A percentile compares a stretch with the other conserved stretches of the same genome.
Conservation (phyloP, 2,329 filamentous ascomycete genomes). For the Huntiella decipiens region DNA sequence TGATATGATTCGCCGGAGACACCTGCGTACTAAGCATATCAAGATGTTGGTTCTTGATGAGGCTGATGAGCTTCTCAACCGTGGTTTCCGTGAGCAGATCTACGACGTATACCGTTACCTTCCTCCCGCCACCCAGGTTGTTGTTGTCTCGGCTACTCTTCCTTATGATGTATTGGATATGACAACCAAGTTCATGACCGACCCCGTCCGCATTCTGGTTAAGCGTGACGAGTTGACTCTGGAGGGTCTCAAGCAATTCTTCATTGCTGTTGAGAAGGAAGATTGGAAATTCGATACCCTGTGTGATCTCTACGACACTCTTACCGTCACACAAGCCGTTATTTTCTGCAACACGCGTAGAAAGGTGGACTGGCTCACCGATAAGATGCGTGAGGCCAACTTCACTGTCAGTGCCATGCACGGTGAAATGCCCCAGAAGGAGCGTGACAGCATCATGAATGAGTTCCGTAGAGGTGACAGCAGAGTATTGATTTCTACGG, state of each 20-base stretch:
- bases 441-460: conserved; percentile 97
- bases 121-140: conserved; percentile 92
- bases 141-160: conserved; percentile 88
- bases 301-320: conserved; percentile 93
- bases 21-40: conserved; percentile 40
- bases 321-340: conserved; percentile 96
- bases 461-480: conserved; percentile 96
- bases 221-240: conserved; percentile 98
- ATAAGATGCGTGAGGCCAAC: conserved; percentile 98
- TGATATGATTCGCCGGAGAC: conserved; percentile 41
- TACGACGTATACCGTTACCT: conserved; percentile 98
- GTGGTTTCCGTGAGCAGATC: conserved; percentile 94
- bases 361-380: conserved; percentile 98
- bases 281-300: conserved; percentile 99
- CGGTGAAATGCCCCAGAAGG: conserved; percentile 96
- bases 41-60: conserved; percentile 46
- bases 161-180: conserved; percentile 97
- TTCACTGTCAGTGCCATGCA: conserved; percentile 99
- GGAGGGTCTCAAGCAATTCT: conserved; percentile 96
- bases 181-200: conserved; percentile 99
- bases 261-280: conserved; percentile 97
- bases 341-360: conserved; percentile 99
- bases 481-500: conserved; percentile 87
- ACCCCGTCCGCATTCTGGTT: conserved; percentile 86
- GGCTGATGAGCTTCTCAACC: conserved; percentile 54